A percentile compares a stretch with the other conserved stretches of the same genome.
Evolutionary conservation across 148 eudicot genomes (phyloP).

Genomic region (Camellia granthamiana): DNA sequence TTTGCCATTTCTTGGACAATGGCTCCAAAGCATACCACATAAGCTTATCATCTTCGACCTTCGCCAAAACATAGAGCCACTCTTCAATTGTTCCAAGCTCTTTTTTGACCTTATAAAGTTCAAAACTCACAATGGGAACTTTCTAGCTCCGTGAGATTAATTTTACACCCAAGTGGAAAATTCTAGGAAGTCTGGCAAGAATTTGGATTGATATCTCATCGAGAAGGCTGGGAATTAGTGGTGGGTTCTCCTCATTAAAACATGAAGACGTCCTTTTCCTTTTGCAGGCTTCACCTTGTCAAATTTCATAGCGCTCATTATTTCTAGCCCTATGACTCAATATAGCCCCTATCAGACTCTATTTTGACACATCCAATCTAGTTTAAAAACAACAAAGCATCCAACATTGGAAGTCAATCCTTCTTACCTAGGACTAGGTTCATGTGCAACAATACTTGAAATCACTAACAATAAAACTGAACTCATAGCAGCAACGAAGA

Average conservation of each 20-base stretch:
- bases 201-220: conserved; percentile 90
- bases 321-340: conserved; percentile 35
- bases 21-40: conserved; percentile 86
- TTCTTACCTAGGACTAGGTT: not conserved
- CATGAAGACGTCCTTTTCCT: conserved; percentile 55
- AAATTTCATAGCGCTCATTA: conserved; percentile 28
- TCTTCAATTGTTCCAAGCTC: conserved; percentile 77
- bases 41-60: conserved; percentile 48
- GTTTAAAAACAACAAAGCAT: not conserved
- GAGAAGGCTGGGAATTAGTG: conserved; percentile 86
- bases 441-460: not conserved
- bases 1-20: conserved; percentile 64
- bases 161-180: conserved; percentile 48
- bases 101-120: conserved; percentile 64
- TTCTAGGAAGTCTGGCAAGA: conserved; percentile 83
- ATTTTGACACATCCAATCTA: not conserved
- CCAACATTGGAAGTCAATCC: conserved; percentile 12
- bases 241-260: conserved; percentile 53
- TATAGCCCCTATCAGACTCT: conserved; percentile 41
- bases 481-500: not conserved
- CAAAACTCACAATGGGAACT: conserved; percentile 56
- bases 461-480: conserved; percentile 9
- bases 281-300: conserved; percentile 47
- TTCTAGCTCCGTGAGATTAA: conserved; percentile 81
- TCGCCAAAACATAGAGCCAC: conserved; percentile 77